Conservation (phyloP, 2,329 filamentous ascomycete genomes). For the Aspergillus chevalieri region DNA sequence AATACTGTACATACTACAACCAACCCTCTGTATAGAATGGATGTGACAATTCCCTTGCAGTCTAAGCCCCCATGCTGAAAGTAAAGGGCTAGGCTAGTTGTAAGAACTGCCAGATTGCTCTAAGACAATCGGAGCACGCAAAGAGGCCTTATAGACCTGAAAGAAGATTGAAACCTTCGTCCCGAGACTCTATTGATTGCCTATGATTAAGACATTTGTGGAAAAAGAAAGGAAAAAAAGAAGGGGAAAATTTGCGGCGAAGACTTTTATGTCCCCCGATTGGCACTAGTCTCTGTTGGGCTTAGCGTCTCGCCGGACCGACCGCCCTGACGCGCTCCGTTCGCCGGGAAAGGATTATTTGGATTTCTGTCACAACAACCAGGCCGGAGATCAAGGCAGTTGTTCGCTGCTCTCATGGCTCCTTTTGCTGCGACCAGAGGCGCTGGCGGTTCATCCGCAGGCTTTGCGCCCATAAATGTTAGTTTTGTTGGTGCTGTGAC, state of each 20-base stretch:
- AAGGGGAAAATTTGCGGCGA: slow-evolving; percentile 28
- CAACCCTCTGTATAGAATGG: slow-evolving; percentile 1
- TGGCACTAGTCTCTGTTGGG: slow-evolving; percentile 25
- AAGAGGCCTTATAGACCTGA: slow-evolving; percentile 77
- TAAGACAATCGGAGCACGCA: slow-evolving; percentile 99
- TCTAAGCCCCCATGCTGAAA: slow-evolving; percentile 50
- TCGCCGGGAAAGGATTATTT: slow-evolving; percentile 1
- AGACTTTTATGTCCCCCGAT: slow-evolving; percentile 23
- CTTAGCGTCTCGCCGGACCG: slow-evolving; percentile 11
- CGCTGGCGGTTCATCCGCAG: slow-evolving; percentile 14
- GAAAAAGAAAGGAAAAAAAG: slow-evolving; percentile 46
- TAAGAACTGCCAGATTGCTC: slow-evolving; percentile 66
- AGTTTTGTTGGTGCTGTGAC: slow-evolving; percentile 11
- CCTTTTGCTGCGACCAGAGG: slow-evolving; percentile 32
- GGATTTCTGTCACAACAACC: slow-evolving; percentile 11
- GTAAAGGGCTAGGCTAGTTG: slow-evolving; percentile 59
- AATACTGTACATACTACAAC: slow-evolving; percentile 1
- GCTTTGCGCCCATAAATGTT: slow-evolving; percentile 22
- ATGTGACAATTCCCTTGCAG: slow-evolving; percentile 44
- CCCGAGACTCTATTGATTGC: slow-evolving; percentile 99
- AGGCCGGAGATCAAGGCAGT: not conserved
- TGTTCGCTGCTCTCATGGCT: slow-evolving; percentile 25
- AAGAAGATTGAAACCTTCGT: slow-evolving; percentile 79
- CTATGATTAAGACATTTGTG: slow-evolving; percentile 55
- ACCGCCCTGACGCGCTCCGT: slow-evolving; percentile 1